Conservation (phyloP, 306 rosid species). For the Coriaria nepalensis region DNA sequence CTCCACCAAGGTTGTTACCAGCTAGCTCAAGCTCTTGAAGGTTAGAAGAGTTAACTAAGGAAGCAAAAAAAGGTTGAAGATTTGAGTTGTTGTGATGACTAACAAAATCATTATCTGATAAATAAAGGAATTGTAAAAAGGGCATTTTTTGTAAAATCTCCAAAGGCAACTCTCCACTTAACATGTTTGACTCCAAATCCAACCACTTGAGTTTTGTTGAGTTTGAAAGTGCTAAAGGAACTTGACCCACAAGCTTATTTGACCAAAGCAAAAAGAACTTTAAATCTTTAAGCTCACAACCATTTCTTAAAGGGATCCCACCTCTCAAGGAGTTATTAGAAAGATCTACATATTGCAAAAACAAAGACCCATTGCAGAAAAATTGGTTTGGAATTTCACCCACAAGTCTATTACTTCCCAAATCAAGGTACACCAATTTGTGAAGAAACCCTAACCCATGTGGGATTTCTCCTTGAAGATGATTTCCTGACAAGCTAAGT, state of each 20-base stretch:
- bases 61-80: slow-evolving; percentile 67
- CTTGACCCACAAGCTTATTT: slow-evolving; percentile 46
- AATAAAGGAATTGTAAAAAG: slow-evolving; percentile 52
- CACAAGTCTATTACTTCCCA: slow-evolving; percentile 50
- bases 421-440: slow-evolving; percentile 51
- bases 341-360: slow-evolving; percentile 60
- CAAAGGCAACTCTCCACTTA: slow-evolving; percentile 53
- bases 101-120: slow-evolving; percentile 58
- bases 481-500: slow-evolving; percentile 53
- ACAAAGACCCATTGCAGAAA: slow-evolving; percentile 53
- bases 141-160: slow-evolving; percentile 40
- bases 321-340: slow-evolving; percentile 72
- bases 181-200: slow-evolving; percentile 64
- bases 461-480: slow-evolving; percentile 50
- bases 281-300: slow-evolving; percentile 42
- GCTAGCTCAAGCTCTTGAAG: slow-evolving; percentile 79
- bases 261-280: slow-evolving; percentile 75
- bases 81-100: slow-evolving; percentile 73
- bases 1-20: slow-evolving; percentile 68
- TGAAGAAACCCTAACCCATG: slow-evolving; percentile 47
- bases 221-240: slow-evolving; percentile 59
- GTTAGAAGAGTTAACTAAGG: slow-evolving; percentile 42
- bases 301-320: slow-evolving; percentile 40
- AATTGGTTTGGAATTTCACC: slow-evolving; percentile 56
- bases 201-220: slow-evolving; percentile 70